phyloP scores from a whole-genome alignment of 73 alveolate species.

The Tetrahymena thermophila region DNA sequence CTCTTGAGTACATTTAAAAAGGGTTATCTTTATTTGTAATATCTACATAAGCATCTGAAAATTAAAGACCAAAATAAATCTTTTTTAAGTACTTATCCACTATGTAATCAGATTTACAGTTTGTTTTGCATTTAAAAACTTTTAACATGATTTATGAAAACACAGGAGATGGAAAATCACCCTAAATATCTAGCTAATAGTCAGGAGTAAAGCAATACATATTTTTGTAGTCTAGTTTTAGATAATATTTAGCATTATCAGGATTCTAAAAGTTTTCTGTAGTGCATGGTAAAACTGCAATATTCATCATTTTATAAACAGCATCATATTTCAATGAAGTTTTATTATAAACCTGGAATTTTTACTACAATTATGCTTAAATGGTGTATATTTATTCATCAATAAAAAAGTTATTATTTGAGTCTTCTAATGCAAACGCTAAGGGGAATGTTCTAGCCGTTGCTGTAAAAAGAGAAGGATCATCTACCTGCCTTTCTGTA shows the following conservation, averaged over 20 bases:
- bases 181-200: background rate
- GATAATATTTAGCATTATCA: background rate
- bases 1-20: background rate
- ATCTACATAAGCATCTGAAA: background rate
- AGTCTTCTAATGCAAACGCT: background rate
- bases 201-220: background rate
- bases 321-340: background rate
- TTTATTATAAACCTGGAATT: background rate
- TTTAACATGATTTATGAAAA: background rate
- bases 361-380: background rate
- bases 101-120: background rate
- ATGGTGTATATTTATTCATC: background rate
- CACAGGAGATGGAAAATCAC: background rate
- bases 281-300: background rate
- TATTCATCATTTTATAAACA: background rate
- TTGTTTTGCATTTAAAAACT: background rate
- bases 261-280: background rate
- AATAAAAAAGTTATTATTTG: background rate
- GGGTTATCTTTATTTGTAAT: background rate
- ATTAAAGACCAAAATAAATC: background rate
- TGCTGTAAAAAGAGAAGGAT: background rate
- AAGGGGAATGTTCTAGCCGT: background rate
- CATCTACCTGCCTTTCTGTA: background rate
- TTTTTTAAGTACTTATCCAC: too few species aligned
- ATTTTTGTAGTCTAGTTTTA: background rate